phyloP scores from a whole-genome alignment of 129 eudicot genomes.

The Centrapalus pauciflorus region DNA sequence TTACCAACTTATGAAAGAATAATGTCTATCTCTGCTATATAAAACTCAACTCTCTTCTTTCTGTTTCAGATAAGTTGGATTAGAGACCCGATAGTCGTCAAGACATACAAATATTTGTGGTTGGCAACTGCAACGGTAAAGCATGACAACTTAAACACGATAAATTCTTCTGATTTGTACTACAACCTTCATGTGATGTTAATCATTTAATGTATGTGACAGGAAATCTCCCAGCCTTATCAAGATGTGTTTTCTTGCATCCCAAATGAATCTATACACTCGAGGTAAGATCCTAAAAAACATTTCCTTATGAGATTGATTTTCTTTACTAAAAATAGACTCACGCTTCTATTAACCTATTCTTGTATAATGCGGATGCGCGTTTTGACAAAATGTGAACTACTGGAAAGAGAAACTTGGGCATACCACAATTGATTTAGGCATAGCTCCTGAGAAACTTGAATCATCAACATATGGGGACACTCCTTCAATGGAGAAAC shows the following conservation, averaged over 20 bases:
- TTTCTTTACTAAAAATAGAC: not conserved
- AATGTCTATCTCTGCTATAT: not conserved
- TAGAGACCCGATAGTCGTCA: constrained; percentile 69
- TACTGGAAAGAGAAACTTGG: constrained; percentile 70
- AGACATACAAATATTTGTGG: constrained; percentile 77
- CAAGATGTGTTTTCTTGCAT: constrained; percentile 79
- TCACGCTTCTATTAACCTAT: not conserved
- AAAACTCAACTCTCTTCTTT: not conserved
- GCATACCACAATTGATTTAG: constrained; percentile 84
- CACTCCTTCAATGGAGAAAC: constrained; percentile 36
- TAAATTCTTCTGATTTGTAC: not conserved
- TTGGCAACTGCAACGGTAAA: constrained; percentile 75
- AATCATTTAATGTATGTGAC: constrained; percentile 25
- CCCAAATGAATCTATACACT: constrained; percentile 82
- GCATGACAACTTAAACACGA: not conserved
- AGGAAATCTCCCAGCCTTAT: constrained; percentile 68
- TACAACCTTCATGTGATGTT: constrained; percentile 3
- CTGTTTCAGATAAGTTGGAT: constrained; percentile 50
- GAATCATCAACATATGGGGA: constrained; percentile 36
- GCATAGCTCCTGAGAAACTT: constrained; percentile 63
- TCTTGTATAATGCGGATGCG: constrained; percentile 37
- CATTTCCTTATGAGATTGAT: not conserved
- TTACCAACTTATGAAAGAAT: not conserved
- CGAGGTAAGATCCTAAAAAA: constrained; percentile 86
- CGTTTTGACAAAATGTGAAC: constrained; percentile 69